phyloP scores from a whole-genome alignment of 441 rosid genomes.

The Gossypium trilobum region DNA sequence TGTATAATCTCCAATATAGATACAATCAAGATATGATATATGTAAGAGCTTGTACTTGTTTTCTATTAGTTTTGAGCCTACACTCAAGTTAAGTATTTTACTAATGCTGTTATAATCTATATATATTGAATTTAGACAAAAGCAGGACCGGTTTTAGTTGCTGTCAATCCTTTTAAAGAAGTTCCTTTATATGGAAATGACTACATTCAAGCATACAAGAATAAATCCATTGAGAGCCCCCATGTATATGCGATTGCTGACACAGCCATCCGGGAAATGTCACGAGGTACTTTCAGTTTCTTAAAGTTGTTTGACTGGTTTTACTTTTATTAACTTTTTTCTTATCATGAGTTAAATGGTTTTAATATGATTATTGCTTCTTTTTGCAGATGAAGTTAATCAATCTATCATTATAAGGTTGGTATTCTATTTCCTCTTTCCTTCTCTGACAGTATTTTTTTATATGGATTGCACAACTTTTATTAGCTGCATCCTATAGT shows the following conservation, averaged over 20 bases:
- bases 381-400: conserved; percentile 82
- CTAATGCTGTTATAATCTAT: conserved; percentile 17
- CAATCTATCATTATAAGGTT: conserved; percentile 98
- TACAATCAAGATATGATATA: conserved; percentile 83
- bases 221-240: conserved; percentile 62
- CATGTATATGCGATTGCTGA: conserved; percentile 96
- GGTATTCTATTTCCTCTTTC: conserved; percentile 21
- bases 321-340: conserved; percentile 6
- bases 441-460: not conserved
- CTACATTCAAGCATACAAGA: conserved; percentile 74
- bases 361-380: conserved; percentile 24
- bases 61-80: conserved; percentile 14
- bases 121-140: conserved; percentile 51
- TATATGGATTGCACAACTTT: not conserved
- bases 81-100: not conserved
- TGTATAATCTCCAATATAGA: conserved; percentile 81
- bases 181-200: conserved; percentile 80
- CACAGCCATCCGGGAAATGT: conserved; percentile 95
- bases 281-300: conserved; percentile 51
- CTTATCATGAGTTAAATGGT: not conserved
- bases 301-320: conserved; percentile 7
- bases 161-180: conserved; percentile 85
- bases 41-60: conserved; percentile 45
- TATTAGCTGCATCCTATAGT: not conserved
- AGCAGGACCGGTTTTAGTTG: conserved; percentile 97